These are phyloP conservation scores for Scutellaria barbata DNA, from an alignment of 257 asterid genomes.

Conservation along the genomic window DNA sequence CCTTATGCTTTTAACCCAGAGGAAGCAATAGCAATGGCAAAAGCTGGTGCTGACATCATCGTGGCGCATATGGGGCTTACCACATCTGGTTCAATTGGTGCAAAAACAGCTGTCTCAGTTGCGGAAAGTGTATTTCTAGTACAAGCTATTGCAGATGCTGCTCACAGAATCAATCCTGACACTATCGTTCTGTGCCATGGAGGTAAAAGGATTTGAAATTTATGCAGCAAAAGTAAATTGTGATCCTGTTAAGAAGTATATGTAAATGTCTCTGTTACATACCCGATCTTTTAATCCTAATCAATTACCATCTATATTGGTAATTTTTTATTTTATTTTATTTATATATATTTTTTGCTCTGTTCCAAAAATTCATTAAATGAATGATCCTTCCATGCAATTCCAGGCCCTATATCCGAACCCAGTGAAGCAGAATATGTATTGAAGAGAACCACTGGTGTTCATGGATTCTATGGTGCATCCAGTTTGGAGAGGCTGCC, in stretches of 20 bases:
- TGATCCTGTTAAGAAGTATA: conserved; percentile 2
- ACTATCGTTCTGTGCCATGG: conserved; percentile 95
- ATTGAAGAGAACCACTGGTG: conserved; percentile 81
- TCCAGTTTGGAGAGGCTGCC: conserved; percentile 98
- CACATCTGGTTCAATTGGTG: conserved; percentile 93
- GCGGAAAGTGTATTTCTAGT: conserved; percentile 83
- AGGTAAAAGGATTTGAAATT: conserved; percentile 50
- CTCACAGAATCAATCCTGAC: conserved; percentile 66
- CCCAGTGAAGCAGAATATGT: conserved; percentile 85
- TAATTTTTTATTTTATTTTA: not conserved
- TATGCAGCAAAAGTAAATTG: not conserved
- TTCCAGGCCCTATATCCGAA: conserved; percentile 83
- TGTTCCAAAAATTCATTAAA: not conserved
- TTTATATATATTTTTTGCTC: conserved; percentile 7
- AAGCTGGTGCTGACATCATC: conserved; percentile 94
- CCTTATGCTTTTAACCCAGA: conserved; percentile 91
- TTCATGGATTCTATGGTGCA: conserved; percentile 95
- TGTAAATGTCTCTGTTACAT: not conserved
- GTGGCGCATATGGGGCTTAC: conserved; percentile 99
- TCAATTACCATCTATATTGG: not conserved
- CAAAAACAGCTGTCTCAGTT: conserved; percentile 80
- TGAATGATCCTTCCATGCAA: conserved; percentile 24
- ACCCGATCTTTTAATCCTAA: not conserved
- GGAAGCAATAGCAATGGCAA: conserved; percentile 89
- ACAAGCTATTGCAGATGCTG: conserved; percentile 95